Conservation (phyloP, 2,329 filamentous ascomycete genomes). For the Gliomastix tumulicola region DNA sequence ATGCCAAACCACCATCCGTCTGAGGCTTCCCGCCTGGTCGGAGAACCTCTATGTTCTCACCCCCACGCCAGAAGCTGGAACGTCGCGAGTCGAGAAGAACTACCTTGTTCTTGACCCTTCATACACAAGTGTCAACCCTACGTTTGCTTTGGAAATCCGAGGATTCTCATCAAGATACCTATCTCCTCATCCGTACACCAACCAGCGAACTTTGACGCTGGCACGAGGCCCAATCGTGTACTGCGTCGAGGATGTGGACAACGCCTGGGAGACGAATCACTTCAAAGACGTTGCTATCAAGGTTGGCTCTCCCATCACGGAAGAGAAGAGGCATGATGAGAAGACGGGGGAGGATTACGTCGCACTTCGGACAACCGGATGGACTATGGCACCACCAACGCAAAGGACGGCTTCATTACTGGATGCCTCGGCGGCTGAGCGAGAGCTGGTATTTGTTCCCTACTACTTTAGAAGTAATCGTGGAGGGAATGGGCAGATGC, state of each 20-base stretch:
- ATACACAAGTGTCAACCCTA: constrained; percentile 28
- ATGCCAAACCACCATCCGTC: constrained; percentile 28
- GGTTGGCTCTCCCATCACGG: constrained; percentile 8
- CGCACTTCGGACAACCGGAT: constrained; percentile 12
- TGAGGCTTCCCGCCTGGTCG: constrained; percentile 50
- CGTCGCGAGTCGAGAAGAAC: constrained; percentile 26
- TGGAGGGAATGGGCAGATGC: constrained; percentile 45
- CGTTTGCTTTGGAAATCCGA: constrained; percentile 28
- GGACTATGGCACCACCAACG: constrained; percentile 11
- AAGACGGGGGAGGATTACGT: constrained; percentile 17
- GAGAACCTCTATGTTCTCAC: constrained; percentile 19
- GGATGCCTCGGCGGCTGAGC: constrained; percentile 6
- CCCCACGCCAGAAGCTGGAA: constrained; percentile 16
- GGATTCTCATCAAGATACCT: constrained; percentile 40
- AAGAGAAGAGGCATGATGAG: constrained; percentile 11
- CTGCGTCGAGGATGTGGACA: constrained; percentile 53
- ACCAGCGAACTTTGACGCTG: constrained; percentile 45
- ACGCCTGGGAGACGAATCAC: constrained; percentile 46
- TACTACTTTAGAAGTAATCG: constrained; percentile 49
- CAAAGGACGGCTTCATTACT: constrained; percentile 1
- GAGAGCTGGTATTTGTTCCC: constrained; percentile 41
- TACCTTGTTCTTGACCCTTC: constrained; percentile 38
- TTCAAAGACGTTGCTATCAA: constrained; percentile 36
- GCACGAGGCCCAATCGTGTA: constrained; percentile 53
- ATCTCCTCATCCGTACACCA: constrained; percentile 47